Evolutionary conservation across 805 yeast species (phyloP), one percentile per base, ranked within the genome.

Genomic region (Maudiozyma pseudohumilis): DNA sequence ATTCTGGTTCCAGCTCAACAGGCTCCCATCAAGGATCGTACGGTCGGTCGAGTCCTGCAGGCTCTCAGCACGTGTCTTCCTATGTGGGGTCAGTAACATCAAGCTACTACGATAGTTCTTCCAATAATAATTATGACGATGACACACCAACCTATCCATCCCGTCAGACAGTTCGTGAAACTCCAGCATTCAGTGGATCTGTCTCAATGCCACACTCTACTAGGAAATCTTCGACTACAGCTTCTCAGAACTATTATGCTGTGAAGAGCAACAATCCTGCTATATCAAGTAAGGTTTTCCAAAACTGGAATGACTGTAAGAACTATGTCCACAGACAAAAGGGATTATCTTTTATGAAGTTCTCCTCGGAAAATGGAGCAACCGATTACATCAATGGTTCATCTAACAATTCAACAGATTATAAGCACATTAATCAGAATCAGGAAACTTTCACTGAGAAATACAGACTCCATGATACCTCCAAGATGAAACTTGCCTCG

Each of bases 301-400:
- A 30, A 2, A 47, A 45, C 28, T 64, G 69, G 69, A 15, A 35
- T 2, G 59, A 59, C 2, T 64, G 68, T 37, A 45, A 53, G 26
- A 22, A 38, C 3, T 56, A 55, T 24, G 56, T 55, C 6, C 41
- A 44, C 6, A 59, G 61, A 12, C 43, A 45, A 27, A 53, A 54
- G 26, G 70, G 72, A 4, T 64, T 72, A 3, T 49, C 61, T 3
- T 70, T 38, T 29, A 72, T 66, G 50, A 68, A 64, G 48, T 72
- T 73, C 47, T 45, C 47, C 11, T 52, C 58, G 18, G 21, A 28
- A 5, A 35, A 38, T 1, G 64, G 57, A 34, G 74, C 74, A 2
- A 37, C 39, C 3, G 42, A 47, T 12, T 68, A 60, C 45, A 42
- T 49, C 13, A 40, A 34, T 18, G 55, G 56, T 22, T 29, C 36